Evolutionary conservation across 2,329 filamentous ascomycete species (phyloP).

Genomic region (Arthrobotrys sinensis): DNA sequence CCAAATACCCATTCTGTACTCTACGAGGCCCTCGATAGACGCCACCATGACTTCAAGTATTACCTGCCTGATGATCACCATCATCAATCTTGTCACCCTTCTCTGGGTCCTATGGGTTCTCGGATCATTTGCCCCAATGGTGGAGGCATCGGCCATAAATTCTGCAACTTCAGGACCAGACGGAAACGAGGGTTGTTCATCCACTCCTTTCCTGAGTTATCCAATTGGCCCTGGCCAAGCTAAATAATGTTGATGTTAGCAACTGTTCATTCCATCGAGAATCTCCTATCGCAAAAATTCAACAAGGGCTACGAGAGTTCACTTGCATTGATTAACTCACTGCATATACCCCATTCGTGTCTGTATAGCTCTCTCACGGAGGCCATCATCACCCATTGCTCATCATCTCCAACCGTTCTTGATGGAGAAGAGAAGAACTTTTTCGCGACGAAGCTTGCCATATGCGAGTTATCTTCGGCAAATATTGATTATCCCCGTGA

Average conservation of each 20-base stretch:
- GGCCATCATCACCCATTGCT: slow-evolving; percentile 51
- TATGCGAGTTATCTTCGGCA: slow-evolving; percentile 64
- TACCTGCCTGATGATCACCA: neutral
- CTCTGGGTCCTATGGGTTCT: slow-evolving; percentile 9
- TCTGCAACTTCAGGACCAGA: neutral
- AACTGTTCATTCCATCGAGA: slow-evolving; percentile 21
- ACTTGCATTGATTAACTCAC: slow-evolving; percentile 63
- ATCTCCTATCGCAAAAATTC: slow-evolving; percentile 27
- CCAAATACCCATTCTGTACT: neutral
- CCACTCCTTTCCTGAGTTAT: neutral
- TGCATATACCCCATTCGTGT: slow-evolving; percentile 65
- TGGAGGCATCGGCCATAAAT: neutral
- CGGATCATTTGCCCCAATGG: neutral
- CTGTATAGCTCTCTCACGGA: slow-evolving; percentile 53
- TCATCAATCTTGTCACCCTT: slow-evolving; percentile 1
- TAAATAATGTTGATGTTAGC: neutral
- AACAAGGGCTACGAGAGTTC: slow-evolving; percentile 39
- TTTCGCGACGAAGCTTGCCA: slow-evolving; percentile 63
- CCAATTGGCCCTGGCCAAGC: neutral
- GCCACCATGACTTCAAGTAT: neutral
- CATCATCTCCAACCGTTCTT: slow-evolving; percentile 31
- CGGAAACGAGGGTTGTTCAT: neutral
- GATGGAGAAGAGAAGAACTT: slow-evolving; percentile 60
- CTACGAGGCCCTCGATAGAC: neutral
- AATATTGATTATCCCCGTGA: slow-evolving; percentile 63